Evolutionary conservation across 768 basidiomycete species (phyloP), one percentile per base, ranked within the genome.

Genomic region (Cystofilobasidium capitatum): DNA sequence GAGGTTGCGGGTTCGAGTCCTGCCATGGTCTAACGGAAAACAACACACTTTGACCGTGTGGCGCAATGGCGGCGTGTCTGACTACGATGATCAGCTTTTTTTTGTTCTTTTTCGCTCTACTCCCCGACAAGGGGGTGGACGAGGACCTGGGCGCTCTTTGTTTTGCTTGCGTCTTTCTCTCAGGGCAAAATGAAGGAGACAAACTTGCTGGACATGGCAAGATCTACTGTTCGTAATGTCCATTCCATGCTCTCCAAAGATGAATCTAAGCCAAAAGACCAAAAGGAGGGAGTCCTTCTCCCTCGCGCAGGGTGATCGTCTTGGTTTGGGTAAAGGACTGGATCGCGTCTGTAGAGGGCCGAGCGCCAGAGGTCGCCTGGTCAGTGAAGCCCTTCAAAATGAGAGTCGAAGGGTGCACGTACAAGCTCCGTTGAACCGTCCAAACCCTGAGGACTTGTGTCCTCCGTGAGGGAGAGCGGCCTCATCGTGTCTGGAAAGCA

Each of bases 311-410:
- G 3, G 66, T 68, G 3, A 69, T 26, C 24, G 67, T 69, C 45
- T 64, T 69, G 31, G 67, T 69, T 29, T 69, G 67, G 5, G 67
- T 69, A 33, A 69, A 69, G 33, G 26, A 24, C 36, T 69, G 51
- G 35, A 69, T 44, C 4, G 67, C 67, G 35, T 47, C n/a, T n/a
- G n/a, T n/a, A n/a, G n/a, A n/a, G n/a, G n/a, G n/a, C n/a, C n/a
- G n/a, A n/a, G n/a, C n/a, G n/a, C n/a, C n/a, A n/a, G n/a, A n/a
- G n/a, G n/a, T n/a, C n/a, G n/a, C n/a, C n/a, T n/a, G n/a, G n/a
- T n/a, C n/a, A n/a, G n/a, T n/a, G n/a, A n/a, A n/a, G n/a, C n/a
- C n/a, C n/a, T n/a, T n/a, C n/a, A n/a, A n/a, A n/a, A n/a, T n/a
- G n/a, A n/a, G n/a, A n/a, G n/a, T n/a, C n/a, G n/a, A n/a, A n/a